Evolutionary conservation across 1,139 yeast species (phyloP), one percentile per base, ranked within the genome.

Genomic region (Hemisphaericaspora lyxosophila): DNA sequence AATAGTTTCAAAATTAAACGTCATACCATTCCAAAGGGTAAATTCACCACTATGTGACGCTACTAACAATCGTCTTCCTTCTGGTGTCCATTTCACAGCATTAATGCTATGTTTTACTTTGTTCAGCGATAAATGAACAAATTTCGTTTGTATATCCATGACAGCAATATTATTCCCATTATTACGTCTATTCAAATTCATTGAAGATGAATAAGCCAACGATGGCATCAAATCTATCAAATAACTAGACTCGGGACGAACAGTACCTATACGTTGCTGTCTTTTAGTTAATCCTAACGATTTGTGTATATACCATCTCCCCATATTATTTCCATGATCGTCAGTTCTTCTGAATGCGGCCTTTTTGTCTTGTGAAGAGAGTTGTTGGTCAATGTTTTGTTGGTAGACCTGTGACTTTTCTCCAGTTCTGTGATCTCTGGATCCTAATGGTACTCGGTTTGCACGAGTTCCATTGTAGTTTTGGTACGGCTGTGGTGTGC

Each of bases 31-130:
- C 98, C 98, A 92, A 30, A 92, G 70, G 5, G 98, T 90, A 61
- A 92, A 90, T 57, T 92, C 99, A 24, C 99, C 99, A 45, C 89
- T 80, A 62, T 86, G 89, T 13, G 95, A 81, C 0, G 96, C 96
- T 6, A 95, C 95, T 36, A 92, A 72, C 42, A 94, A 69, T 47
- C 98, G 69, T 48, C 97, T 73, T 0, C 97, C 97, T 50, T 90
- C 97, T 0, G 97, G 97, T 0, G 98, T 92, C 96, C 97, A 92
- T 57, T 80, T 81, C 9, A 89, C 86, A 1, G 94, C 85, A 53
- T 89, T 87, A 36, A 92, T 89, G 0, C 95, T 88, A 62, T 90
- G 96, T 52, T 86, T 83, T 15, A 90, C 89, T 62, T 92, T 92
- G 64, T 90, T 92, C 24, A 94, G 82, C 41, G 95, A 83, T 36